phyloP scores from a whole-genome alignment of 768 basidiomycete species.

The Leccinum imitatum region DNA sequence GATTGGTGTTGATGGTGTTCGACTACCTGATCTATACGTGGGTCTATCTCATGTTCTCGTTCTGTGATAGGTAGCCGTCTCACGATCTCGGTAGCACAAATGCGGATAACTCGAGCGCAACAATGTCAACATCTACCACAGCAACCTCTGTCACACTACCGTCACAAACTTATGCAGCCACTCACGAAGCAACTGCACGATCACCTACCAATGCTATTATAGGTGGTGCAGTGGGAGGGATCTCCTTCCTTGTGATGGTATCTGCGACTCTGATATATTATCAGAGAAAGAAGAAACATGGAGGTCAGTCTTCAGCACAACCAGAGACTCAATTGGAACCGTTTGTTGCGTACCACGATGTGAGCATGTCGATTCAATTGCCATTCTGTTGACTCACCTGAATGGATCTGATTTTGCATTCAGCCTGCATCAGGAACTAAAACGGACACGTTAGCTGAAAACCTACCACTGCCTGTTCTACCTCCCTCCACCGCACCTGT shows the following conservation, averaged over 20 bases:
- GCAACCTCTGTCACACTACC: not conserved
- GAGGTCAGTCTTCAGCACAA: not conserved
- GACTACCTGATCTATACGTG: conserved; percentile 20
- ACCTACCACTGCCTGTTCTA: too few relatives aligned
- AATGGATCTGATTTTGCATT: too few relatives aligned
- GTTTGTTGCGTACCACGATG: not conserved
- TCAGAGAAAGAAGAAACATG: not conserved
- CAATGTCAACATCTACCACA: not conserved
- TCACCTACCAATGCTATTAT: conserved; percentile 1
- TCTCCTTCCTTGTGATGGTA: not conserved
- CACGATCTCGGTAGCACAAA: not conserved
- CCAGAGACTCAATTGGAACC: not conserved
- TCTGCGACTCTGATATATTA: not conserved
- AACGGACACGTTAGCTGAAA: too few relatives aligned
- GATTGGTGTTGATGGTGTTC: conserved; percentile 11
- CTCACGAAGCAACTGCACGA: not conserved
- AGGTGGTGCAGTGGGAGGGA: conserved; percentile 10
- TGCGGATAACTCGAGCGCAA: not conserved
- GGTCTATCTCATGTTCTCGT: not conserved
- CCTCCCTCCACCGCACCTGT: too few relatives aligned
- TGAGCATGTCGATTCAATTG: not conserved
- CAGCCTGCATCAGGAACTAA: too few relatives aligned
- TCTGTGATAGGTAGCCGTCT: not conserved
- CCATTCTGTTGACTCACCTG: too few relatives aligned
- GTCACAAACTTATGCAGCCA: not conserved